Base-by-base conservation (phyloP, 2,329 filamentous ascomycete species). In the Thielaviopsis musarum region DNA sequence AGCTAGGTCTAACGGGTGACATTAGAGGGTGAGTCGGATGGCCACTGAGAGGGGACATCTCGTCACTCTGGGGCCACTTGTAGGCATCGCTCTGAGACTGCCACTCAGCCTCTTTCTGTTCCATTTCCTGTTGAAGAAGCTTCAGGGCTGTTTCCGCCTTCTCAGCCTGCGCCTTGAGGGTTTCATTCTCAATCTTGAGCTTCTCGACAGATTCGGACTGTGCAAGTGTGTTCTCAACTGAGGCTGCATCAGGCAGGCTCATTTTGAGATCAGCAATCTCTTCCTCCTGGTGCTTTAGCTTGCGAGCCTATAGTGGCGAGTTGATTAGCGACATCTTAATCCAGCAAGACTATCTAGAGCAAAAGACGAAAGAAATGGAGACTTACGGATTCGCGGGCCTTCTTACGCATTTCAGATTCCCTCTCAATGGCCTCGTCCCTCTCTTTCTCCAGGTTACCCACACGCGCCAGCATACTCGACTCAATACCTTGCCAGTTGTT, bases 401-500 rank as follows among this genome's bases (percentile, higher is more conserved):
- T 97, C 69, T 86, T 88, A 64, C 93, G 80, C 71, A 95, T 81
- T 48, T 97, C 93, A 5, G 82, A 85, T 72, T 98, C 93, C 61
- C 88, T 83, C 65, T 84, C 84, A 56, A 83, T 77, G 9, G 88
- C 81, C 66, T 98, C 93, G 67, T 97, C 91, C 59, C 88, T 82
- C 70, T 98, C 94, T 68, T 87, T 93, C 69, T 98, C 93, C 10
- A 97, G 75, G 56, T 76, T 84, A 3, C 84, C 78, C 12, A 93
- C 78, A 60, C 91, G 82, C 22, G 88, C 82, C 56, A 91, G 79
- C 34, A 98, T 73, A 2, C 88, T 94, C 10, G 87, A 82, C 70
- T 98, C 91, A 63, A 98, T 94, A 0, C 90, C 88, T 68, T 96
- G 91, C 93, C 94, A 98, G 66, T 98, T 98, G 67, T 95, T 89